phyloP scores from a whole-genome alignment of 495 filamentous ascomycete genomes.

The Xylaria palmicola region DNA sequence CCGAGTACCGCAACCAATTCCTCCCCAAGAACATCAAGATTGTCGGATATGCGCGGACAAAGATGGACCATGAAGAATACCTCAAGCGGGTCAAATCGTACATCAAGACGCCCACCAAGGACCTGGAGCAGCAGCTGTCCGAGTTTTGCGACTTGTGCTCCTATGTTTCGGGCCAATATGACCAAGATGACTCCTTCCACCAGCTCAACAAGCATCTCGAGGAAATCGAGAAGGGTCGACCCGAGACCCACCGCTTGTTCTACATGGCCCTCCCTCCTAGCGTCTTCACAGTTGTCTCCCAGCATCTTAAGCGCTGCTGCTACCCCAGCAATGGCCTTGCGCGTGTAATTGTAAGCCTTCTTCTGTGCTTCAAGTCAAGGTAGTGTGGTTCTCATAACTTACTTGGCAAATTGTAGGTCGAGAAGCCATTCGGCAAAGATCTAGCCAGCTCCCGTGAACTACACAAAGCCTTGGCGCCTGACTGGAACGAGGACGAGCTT shows the following conservation, averaged over 20 bases:
- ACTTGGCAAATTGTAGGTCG: constrained; percentile 59
- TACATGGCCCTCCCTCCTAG: constrained; percentile 99
- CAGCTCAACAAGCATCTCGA: constrained; percentile 86
- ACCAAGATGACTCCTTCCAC: constrained; percentile 92
- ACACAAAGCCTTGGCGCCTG: constrained; percentile 90
- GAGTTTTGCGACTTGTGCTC: constrained; percentile 85
- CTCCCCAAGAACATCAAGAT: constrained; percentile 96
- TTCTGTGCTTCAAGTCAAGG: not conserved
- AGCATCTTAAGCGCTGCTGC: constrained; percentile 95
- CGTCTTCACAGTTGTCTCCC: constrained; percentile 95
- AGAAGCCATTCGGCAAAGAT: constrained; percentile 99
- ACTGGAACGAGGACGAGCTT: constrained; percentile 99
- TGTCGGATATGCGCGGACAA: constrained; percentile 97
- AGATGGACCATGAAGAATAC: constrained; percentile 98
- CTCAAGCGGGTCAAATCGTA: constrained; percentile 91
- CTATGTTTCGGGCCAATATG: constrained; percentile 96
- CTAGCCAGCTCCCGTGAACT: constrained; percentile 90
- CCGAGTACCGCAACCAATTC: constrained; percentile 95
- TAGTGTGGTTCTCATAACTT: constrained; percentile 4
- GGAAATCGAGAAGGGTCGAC: constrained; percentile 76
- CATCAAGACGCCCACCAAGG: constrained; percentile 98
- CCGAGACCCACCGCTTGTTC: constrained; percentile 89
- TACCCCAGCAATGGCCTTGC: constrained; percentile 88
- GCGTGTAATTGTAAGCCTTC: constrained; percentile 77
- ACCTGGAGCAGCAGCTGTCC: constrained; percentile 90